These are phyloP conservation scores for Erigeron canadensis DNA, from an alignment of 129 eudicot species.

Conservation along the genomic window DNA sequence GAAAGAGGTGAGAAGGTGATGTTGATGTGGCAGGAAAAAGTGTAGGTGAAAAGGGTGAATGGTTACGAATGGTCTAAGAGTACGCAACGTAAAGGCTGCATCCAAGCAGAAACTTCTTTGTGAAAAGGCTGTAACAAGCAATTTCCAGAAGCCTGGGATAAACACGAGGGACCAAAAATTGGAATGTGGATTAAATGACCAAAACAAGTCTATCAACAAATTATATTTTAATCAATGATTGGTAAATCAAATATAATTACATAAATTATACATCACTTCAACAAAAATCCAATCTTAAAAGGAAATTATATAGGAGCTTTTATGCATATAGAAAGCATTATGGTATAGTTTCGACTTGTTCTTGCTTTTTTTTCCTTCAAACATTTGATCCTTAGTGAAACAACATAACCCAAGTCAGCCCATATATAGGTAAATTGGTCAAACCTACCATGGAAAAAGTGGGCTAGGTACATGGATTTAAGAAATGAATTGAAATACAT, in stretches of 20 bases:
- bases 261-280: background rate
- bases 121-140: background rate
- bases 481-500: background rate
- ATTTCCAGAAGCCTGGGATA: background rate
- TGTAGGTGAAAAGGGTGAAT: too few relatives aligned
- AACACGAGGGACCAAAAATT: background rate
- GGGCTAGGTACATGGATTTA: background rate
- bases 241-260: background rate
- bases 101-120: background rate
- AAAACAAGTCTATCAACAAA: background rate
- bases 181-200: background rate
- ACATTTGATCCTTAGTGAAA: background rate
- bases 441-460: background rate
- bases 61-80: too few relatives aligned
- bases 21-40: too few relatives aligned
- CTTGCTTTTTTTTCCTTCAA: background rate
- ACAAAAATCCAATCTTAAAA: background rate
- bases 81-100: slow-evolving; percentile 8
- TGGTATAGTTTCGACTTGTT: background rate
- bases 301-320: background rate
- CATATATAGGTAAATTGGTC: background rate
- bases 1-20: too few relatives aligned
- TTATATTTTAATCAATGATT: background rate
- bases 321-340: background rate
- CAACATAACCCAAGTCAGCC: background rate